Percentiles rank a stretch among this genome's conserved stretches.
phyloP scores from a whole-genome alignment of 768 basidiomycete genomes.

The Leucocoprinus leucothites region DNA sequence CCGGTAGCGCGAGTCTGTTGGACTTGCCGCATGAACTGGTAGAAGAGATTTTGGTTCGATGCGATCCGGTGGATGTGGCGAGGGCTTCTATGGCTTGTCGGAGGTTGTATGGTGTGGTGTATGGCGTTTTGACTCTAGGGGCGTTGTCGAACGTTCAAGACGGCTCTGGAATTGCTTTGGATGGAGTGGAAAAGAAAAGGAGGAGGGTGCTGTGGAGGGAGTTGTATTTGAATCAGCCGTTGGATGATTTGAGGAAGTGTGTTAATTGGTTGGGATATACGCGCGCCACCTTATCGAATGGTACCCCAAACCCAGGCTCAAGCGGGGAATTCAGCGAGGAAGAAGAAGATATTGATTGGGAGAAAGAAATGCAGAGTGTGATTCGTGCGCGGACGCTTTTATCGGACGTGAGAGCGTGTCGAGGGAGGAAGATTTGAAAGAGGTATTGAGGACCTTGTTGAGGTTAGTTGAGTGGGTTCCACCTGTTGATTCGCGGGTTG shows the following conservation, averaged over 20 bases:
- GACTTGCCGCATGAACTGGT: slow-evolving; percentile 55
- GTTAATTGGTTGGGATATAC: slow-evolving; percentile 22
- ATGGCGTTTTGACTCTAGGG: neutral
- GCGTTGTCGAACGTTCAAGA: slow-evolving; percentile 18
- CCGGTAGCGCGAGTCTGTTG: no score
- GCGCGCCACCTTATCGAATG: neutral
- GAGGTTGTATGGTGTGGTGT: slow-evolving; percentile 10
- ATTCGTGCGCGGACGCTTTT: slow-evolving; percentile 53
- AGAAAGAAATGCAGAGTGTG: slow-evolving; percentile 47
- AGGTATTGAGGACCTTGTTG: slow-evolving; percentile 47
- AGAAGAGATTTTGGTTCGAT: slow-evolving; percentile 51
- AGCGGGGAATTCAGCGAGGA: slow-evolving; percentile 17
- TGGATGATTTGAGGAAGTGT: slow-evolving; percentile 63
- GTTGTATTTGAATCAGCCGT: slow-evolving; percentile 58
- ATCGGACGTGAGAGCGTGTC: slow-evolving; percentile 27
- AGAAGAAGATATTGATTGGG: slow-evolving; percentile 48
- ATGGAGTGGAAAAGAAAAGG: neutral
- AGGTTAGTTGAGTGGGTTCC: slow-evolving; percentile 42
- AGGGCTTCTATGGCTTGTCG: slow-evolving; percentile 48
- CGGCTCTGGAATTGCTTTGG: neutral
- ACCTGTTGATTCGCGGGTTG: slow-evolving; percentile 27
- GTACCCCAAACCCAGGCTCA: no score
- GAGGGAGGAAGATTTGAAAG: slow-evolving; percentile 37
- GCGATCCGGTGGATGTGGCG: slow-evolving; percentile 62
- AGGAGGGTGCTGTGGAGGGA: slow-evolving; percentile 54